Conservation (phyloP, 164 flowering plant genomes). For the Nymphaea colorata region DNA sequence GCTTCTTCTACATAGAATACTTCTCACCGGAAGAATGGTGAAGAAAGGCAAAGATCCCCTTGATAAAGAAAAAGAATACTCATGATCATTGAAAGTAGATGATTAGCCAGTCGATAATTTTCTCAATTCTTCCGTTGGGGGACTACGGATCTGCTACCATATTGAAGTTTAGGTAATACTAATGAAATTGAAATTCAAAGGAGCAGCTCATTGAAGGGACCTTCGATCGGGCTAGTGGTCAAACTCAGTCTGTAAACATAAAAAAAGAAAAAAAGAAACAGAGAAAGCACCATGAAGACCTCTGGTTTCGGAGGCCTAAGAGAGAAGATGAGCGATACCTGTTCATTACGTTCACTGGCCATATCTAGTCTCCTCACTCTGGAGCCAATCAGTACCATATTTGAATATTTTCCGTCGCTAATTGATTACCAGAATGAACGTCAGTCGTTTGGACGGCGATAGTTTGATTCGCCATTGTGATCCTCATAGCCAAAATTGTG, state of each 20-base stretch:
- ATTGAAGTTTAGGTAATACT: no score
- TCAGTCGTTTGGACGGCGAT: not conserved
- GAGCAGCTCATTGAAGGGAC: no score
- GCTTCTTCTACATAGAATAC: no score
- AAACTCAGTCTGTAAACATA: not conserved
- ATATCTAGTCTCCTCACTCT: not conserved
- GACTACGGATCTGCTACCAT: no score
- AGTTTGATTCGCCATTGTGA: not conserved
- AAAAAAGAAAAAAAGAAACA: not conserved
- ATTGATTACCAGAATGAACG: not conserved
- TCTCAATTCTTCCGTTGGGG: no score
- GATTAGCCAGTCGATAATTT: no score
- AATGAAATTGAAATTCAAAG: no score
- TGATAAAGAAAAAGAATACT: no score
- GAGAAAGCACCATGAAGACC: not conserved
- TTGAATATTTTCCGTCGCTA: not conserved
- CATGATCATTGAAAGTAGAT: no score
- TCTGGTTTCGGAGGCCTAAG: not conserved
- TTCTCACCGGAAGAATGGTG: no score
- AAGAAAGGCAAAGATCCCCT: no score
- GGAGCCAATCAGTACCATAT: not conserved
- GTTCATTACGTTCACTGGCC: not conserved
- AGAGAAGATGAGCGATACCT: not conserved
- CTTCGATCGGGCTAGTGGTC: not conserved
- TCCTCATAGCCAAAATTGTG: no score